phyloP scores from a whole-genome alignment of 2,329 filamentous ascomycete species.

The Claviceps pusilla region DNA sequence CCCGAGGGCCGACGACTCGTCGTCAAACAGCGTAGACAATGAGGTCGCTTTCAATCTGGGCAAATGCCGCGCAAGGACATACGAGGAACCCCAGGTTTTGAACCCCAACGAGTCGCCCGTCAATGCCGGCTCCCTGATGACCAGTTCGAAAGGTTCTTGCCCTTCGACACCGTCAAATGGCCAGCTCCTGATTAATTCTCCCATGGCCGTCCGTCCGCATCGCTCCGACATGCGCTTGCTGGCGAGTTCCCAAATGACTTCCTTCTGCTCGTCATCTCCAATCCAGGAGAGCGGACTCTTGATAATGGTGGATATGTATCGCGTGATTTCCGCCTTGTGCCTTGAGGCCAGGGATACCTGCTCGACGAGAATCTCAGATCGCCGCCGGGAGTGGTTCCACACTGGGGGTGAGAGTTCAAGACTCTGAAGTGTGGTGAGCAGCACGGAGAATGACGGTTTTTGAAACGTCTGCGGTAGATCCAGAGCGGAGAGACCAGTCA shows the following conservation, averaged over 20 bases:
- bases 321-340: slow-evolving; percentile 37
- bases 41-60: slow-evolving; percentile 28
- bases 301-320: slow-evolving; percentile 56
- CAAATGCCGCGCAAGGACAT: slow-evolving; percentile 65
- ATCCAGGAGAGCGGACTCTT: slow-evolving; percentile 56
- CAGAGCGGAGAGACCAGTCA: slow-evolving; percentile 13
- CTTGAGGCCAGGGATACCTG: slow-evolving; percentile 26
- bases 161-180: slow-evolving; percentile 24
- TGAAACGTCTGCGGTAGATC: slow-evolving; percentile 76
- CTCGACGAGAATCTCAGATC: slow-evolving; percentile 26
- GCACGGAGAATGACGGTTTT: slow-evolving; percentile 48
- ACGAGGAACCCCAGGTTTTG: slow-evolving; percentile 92
- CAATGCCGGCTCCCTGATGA: slow-evolving; percentile 71
- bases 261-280: slow-evolving; percentile 46
- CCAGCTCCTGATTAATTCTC: slow-evolving; percentile 40
- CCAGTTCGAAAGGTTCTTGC: slow-evolving; percentile 41
- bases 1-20: slow-evolving; percentile 15
- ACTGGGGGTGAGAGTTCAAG: slow-evolving; percentile 53
- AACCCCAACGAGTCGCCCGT: slow-evolving; percentile 78
- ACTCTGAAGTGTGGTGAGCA: slow-evolving; percentile 50
- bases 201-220: slow-evolving; percentile 56
- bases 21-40: slow-evolving; percentile 30
- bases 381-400: slow-evolving; percentile 40
- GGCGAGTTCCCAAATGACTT: slow-evolving; percentile 62
- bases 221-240: slow-evolving; percentile 70